These are phyloP conservation scores for Trametes maxima DNA, from an alignment of 768 basidiomycete species.

Conservation along the genomic window DNA sequence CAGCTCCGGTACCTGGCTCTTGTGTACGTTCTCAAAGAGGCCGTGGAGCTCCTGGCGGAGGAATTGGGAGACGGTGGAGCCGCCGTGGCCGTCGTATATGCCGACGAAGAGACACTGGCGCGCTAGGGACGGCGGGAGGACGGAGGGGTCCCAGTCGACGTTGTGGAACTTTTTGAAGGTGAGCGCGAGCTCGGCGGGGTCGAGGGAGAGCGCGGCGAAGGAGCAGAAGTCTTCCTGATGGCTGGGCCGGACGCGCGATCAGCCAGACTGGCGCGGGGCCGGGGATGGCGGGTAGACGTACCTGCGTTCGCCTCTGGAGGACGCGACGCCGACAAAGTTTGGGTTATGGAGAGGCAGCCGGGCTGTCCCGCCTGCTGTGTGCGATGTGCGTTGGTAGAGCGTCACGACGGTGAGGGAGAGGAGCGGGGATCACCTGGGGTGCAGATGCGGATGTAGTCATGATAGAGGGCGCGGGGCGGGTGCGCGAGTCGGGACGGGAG, in stretches of 20 bases:
- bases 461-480: conserved; percentile 45
- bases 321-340: conserved; percentile 76
- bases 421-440: conserved; percentile 47
- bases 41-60: conserved; percentile 84
- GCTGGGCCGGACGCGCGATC: conserved; percentile 40
- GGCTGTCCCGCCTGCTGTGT: conserved; percentile 54
- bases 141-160: conserved; percentile 72
- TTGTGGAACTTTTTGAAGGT: conserved; percentile 63
- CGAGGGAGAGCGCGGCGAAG: conserved; percentile 72
- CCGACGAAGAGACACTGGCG: conserved; percentile 85
- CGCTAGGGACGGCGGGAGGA: conserved; percentile 55
- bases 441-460: conserved; percentile 66
- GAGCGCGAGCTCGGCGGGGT: conserved; percentile 70
- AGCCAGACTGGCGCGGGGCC: not conserved
- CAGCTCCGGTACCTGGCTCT: conserved; percentile 71
- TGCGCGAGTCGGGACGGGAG: conserved; percentile 1
- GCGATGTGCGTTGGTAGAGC: conserved; percentile 18
- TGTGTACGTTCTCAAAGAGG: conserved; percentile 78
- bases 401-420: not conserved
- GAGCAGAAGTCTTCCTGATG: conserved; percentile 90
- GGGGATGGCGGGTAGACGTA: conserved; percentile 33
- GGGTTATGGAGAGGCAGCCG: conserved; percentile 75
- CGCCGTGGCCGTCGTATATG: conserved; percentile 94
- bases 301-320: conserved; percentile 77
- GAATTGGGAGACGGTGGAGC: conserved; percentile 86